phyloP scores from a whole-genome alignment of 495 filamentous ascomycete genomes.

The Rostrohypoxylon terebratum region DNA sequence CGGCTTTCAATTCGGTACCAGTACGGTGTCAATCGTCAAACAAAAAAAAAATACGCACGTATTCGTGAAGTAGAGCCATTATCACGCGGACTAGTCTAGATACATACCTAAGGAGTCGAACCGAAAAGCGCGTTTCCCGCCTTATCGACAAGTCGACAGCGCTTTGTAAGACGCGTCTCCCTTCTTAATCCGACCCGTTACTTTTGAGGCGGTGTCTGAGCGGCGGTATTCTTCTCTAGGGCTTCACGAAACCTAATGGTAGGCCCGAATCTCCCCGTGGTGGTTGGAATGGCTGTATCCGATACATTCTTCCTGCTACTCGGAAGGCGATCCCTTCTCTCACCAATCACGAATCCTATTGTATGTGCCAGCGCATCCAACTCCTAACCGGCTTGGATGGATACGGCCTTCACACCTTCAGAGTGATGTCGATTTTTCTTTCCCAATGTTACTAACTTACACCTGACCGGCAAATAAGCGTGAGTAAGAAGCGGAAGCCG shows the following conservation, averaged over 20 bases:
- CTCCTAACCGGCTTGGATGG: slow-evolving; percentile 12
- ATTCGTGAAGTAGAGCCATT: slow-evolving; percentile 16
- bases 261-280: slow-evolving; percentile 46
- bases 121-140: slow-evolving; percentile 37
- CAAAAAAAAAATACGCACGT: background rate
- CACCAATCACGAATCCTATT: slow-evolving; percentile 11
- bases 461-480: slow-evolving; percentile 10
- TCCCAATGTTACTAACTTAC: slow-evolving; percentile 18
- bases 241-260: slow-evolving; percentile 22
- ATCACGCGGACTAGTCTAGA: background rate
- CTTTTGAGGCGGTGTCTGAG: slow-evolving; percentile 28
- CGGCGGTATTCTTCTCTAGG: background rate
- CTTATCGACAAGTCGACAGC: slow-evolving; percentile 11
- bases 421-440: slow-evolving; percentile 17
- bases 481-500: slow-evolving; percentile 18
- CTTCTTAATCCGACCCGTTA: slow-evolving; percentile 34
- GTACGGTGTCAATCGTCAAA: background rate
- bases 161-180: slow-evolving; percentile 33
- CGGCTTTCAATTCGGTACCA: slow-evolving; percentile 1
- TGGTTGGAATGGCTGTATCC: slow-evolving; percentile 50
- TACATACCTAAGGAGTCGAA: no score
- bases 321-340: slow-evolving; percentile 33
- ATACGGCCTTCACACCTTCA: slow-evolving; percentile 6
- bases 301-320: slow-evolving; percentile 47
- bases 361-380: slow-evolving; percentile 26